Conservation (phyloP, 2,329 filamentous ascomycete species). For the Onygena corvina region DNA sequence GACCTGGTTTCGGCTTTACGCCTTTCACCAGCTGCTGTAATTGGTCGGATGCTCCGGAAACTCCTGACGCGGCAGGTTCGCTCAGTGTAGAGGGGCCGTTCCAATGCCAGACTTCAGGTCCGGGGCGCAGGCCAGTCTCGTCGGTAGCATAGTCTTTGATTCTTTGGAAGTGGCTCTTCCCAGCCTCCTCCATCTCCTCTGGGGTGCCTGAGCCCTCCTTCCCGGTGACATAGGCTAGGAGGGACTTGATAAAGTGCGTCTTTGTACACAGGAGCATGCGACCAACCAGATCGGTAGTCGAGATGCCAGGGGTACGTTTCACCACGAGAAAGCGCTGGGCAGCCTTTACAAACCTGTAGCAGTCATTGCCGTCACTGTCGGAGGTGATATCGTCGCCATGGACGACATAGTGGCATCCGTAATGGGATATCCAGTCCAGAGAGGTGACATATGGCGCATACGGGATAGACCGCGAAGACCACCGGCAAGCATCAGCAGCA, state of each 20-base stretch:
- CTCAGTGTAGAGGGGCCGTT: slow-evolving; percentile 38
- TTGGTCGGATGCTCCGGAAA: slow-evolving; percentile 33
- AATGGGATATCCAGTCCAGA: slow-evolving; percentile 86
- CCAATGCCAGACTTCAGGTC: slow-evolving; percentile 81
- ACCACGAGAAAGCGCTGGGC: slow-evolving; percentile 92
- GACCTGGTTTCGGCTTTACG: slow-evolving; percentile 58
- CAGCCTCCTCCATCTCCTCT: slow-evolving; percentile 53
- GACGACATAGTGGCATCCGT: slow-evolving; percentile 88
- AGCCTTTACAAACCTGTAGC: slow-evolving; percentile 93
- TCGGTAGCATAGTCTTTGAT: slow-evolving; percentile 82
- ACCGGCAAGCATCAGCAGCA: slow-evolving; percentile 88
- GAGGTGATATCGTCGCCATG: slow-evolving; percentile 97
- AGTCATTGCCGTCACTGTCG: slow-evolving; percentile 85
- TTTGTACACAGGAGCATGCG: slow-evolving; percentile 95
- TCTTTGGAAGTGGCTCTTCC: slow-evolving; percentile 59
- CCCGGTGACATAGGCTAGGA: slow-evolving; percentile 56
- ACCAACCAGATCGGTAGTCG: slow-evolving; percentile 93
- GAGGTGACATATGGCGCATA: slow-evolving; percentile 89
- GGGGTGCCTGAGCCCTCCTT: slow-evolving; percentile 58
- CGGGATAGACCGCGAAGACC: slow-evolving; percentile 74
- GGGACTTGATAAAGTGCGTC: slow-evolving; percentile 78
- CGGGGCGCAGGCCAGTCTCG: slow-evolving; percentile 63
- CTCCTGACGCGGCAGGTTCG: slow-evolving; percentile 39
- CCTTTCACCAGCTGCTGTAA: slow-evolving; percentile 61
- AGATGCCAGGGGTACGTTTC: slow-evolving; percentile 90